Base-by-base conservation (phyloP, 1,284 basidiomycete species). In the Takashimella tepidaria region DNA sequence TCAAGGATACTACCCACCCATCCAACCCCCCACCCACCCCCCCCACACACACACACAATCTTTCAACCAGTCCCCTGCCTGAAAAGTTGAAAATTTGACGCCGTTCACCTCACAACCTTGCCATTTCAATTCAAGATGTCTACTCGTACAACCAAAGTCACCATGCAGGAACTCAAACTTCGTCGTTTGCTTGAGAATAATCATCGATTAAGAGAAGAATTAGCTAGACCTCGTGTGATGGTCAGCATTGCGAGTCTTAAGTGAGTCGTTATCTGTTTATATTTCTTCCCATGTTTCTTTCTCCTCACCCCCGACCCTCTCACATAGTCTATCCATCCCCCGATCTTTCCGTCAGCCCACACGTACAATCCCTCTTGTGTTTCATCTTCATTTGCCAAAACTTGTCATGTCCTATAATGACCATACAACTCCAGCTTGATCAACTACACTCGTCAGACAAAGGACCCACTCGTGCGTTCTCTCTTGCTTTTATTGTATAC, bases 121-220 rank as follows among this genome's bases (percentile, higher is more conserved):
- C n/a, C n/a, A n/a, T n/a, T n/a, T n/a, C n/a, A n/a, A n/a, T n/a
- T n/a, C n/a, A 51, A 27, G 25, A 68, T 66, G 64, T 68, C 69
- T 23, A 54, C 55, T 47, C 57, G 66, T 37, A 52, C 65, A 31
- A 63, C 68, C 58, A 74, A 74, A 53, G 64, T 68, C 43, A 72
- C 88, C 65, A 95, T 96, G 92, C 87, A 88, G 55, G 95, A 98
- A 83, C 85, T 98, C 74, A 97, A 96, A 84, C 86, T 96, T 64
- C 83, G 93, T 43, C 81, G 93, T 51, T 79, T 98, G 63, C 84
- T 86, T 58, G 95, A 98, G 79, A 92, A 97, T 78, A 98, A 97
- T 73, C 86, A 90, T 72, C 82, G 93, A 58, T 78, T 98, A 64
- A 81, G 86, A 67, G 95, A 98, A 77, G 95, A 98, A 73, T 78